Evolutionary conservation across 2,329 filamentous ascomycete species (phyloP).

Genomic region (Scleromitrula shiraiana): DNA sequence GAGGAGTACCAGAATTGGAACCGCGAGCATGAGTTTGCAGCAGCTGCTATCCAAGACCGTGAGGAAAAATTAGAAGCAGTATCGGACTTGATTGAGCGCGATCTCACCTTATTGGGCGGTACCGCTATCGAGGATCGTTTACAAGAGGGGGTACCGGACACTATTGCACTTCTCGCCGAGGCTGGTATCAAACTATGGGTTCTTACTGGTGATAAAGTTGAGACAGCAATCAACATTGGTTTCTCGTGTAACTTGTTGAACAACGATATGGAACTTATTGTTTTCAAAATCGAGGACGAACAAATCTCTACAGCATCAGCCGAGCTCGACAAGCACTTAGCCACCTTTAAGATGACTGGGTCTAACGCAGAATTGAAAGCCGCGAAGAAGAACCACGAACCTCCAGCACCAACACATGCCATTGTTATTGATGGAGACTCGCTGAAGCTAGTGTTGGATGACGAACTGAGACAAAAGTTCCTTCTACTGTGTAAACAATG

Average conservation of each 20-base stretch:
- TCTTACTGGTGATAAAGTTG: constrained; percentile 94
- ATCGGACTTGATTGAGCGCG: constrained; percentile 82
- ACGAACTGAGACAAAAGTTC: constrained; percentile 82
- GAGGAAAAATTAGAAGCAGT: constrained; percentile 91
- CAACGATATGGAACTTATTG: constrained; percentile 95
- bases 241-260: constrained; percentile 97
- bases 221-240: constrained; percentile 98
- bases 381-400: constrained; percentile 75
- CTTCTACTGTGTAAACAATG: constrained; percentile 93
- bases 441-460: constrained; percentile 77
- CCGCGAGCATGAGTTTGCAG: constrained; percentile 78
- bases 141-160: constrained; percentile 94
- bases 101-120: constrained; percentile 79
- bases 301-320: constrained; percentile 53
- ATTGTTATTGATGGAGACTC: constrained; percentile 94
- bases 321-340: constrained; percentile 67
- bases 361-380: constrained; percentile 74
- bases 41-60: constrained; percentile 72
- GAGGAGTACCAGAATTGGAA: constrained; percentile 81
- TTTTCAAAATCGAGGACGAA: constrained; percentile 78
- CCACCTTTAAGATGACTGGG: constrained; percentile 69
- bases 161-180: constrained; percentile 80
- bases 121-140: constrained; percentile 96
- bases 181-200: constrained; percentile 99
- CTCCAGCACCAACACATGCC: constrained; percentile 81